Evolutionary conservation across 176 grass and related monocot genomes (phyloP).

Genomic region (Microstegium vimineum): DNA sequence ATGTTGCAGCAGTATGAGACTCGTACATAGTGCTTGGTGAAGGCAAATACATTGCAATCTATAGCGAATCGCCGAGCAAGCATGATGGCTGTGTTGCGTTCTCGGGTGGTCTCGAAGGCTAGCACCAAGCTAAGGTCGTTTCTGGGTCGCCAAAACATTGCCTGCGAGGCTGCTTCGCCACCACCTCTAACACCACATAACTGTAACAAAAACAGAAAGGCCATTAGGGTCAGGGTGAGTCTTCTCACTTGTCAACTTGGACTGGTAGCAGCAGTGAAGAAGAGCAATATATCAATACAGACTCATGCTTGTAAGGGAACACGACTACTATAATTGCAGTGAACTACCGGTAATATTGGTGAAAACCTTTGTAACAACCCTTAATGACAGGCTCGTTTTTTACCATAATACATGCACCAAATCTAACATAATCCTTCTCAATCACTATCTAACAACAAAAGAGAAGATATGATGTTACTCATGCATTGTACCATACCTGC

Average conservation of each 20-base stretch:
- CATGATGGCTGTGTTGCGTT: conserved; percentile 74
- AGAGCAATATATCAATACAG: background rate
- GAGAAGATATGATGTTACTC: background rate
- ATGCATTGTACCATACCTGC: conserved; percentile 45
- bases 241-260: background rate
- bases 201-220: conserved; percentile 31
- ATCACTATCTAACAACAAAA: background rate
- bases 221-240: background rate
- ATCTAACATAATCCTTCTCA: background rate
- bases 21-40: background rate
- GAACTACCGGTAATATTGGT: background rate
- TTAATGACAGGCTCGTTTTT: background rate
- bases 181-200: conserved; percentile 71
- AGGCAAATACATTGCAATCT: conserved; percentile 73
- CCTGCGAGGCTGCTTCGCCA: conserved; percentile 56
- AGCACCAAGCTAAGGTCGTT: conserved; percentile 54
- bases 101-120: conserved; percentile 64
- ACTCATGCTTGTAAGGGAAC: background rate
- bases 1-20: background rate
- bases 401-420: background rate
- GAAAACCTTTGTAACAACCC: background rate
- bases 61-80: conserved; percentile 73
- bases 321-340: background rate
- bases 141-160: conserved; percentile 64
- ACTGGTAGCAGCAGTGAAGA: background rate